Evolutionary conservation across 129 eudicot genomes (phyloP).

Genomic region (Apium graveolens): DNA sequence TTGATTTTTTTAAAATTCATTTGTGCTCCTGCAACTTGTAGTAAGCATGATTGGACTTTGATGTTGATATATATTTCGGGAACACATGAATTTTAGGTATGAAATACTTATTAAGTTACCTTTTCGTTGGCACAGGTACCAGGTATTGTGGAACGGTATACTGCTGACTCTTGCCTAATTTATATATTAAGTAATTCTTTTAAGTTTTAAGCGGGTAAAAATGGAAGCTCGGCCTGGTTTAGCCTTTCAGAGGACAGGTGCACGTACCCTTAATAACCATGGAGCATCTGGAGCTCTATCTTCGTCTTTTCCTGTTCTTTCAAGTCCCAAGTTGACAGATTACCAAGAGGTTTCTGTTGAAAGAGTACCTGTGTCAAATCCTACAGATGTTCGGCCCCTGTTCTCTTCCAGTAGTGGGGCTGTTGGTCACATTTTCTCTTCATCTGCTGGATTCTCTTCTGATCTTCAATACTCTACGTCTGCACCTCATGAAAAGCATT

Average conservation of each 20-base stretch:
- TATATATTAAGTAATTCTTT: conserved; percentile 4
- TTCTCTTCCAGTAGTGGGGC: conserved; percentile 51
- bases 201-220: conserved; percentile 9
- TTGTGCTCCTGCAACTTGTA: too few species aligned
- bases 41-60: too few species aligned
- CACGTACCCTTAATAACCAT: conserved; percentile 37
- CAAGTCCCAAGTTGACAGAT: conserved; percentile 32
- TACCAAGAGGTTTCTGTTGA: conserved; percentile 28
- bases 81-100: too few species aligned
- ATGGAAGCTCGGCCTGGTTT: conserved; percentile 81
- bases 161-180: conserved; percentile 6
- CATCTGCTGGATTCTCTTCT: conserved; percentile 63
- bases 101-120: background rate
- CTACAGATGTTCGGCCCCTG: conserved; percentile 31
- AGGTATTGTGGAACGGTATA: background rate
- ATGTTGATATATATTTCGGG: too few species aligned
- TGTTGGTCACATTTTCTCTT: conserved; percentile 67
- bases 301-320: conserved; percentile 46
- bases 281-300: conserved; percentile 46
- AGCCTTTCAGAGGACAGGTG: conserved; percentile 55
- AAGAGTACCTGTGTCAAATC: conserved; percentile 27
- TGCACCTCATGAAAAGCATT: conserved; percentile 40
- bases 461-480: conserved; percentile 66
- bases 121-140: conserved; percentile 6
- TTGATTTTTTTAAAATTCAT: too few species aligned